Conservation (phyloP, 352 stramenopile species). For the Phytopythium mirpurense region DNA sequence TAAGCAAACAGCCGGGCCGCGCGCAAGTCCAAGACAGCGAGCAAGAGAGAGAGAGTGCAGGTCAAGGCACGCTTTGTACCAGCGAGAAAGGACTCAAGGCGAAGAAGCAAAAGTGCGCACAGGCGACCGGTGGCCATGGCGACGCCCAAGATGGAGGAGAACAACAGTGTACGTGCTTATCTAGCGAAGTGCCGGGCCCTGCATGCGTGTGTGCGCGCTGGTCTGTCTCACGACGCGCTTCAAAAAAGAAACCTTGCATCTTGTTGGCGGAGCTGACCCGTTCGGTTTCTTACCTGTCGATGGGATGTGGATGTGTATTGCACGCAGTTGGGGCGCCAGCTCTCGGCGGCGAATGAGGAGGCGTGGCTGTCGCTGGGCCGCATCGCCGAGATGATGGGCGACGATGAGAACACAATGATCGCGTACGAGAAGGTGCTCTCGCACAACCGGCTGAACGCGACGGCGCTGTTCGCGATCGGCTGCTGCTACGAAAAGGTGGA, state of each 20-base stretch:
- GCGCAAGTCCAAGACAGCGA: constrained; percentile 20
- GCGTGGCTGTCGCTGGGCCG: constrained; percentile 77
- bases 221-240: neutral
- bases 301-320: constrained; percentile 3
- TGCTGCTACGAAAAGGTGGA: constrained; percentile 86
- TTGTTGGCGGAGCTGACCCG: neutral
- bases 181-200: too few species aligned
- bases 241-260: too few species aligned
- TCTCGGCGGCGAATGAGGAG: constrained; percentile 77
- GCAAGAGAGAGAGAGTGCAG: neutral
- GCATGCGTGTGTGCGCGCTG: too few species aligned
- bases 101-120: neutral
- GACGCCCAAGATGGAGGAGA: constrained; percentile 80
- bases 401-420: constrained; percentile 86
- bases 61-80: too few species aligned
- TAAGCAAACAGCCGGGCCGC: constrained; percentile 37
- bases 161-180: constrained; percentile 37
- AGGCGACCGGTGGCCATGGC: constrained; percentile 27
- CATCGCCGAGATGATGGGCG: constrained; percentile 88
- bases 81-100: neutral
- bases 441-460: constrained; percentile 83
- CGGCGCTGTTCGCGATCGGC: constrained; percentile 76
- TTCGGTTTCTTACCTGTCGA: neutral
- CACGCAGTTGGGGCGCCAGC: constrained; percentile 52
- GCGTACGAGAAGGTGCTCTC: constrained; percentile 86